These are phyloP conservation scores for Aspergillus taichungensis DNA, from an alignment of 495 filamentous ascomycete genomes.

Conservation along the genomic window DNA sequence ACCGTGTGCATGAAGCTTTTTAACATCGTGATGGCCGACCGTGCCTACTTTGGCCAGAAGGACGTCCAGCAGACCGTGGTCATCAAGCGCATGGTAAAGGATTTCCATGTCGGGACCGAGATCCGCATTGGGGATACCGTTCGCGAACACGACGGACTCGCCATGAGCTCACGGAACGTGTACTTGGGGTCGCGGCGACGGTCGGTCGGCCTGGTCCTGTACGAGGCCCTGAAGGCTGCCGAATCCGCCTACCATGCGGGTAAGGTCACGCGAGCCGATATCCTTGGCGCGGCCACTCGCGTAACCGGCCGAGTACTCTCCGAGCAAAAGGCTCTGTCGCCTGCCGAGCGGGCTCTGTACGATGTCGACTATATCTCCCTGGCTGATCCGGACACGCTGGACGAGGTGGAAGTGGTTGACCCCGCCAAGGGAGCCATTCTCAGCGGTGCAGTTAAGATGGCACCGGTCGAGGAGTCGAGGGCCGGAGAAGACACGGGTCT, in stretches of 20 bases:
- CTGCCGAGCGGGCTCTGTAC: slow-evolving; percentile 56
- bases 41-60: slow-evolving; percentile 96
- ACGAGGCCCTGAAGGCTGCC: slow-evolving; percentile 56
- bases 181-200: slow-evolving; percentile 76
- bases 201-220: slow-evolving; percentile 60
- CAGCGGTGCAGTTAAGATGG: slow-evolving; percentile 85
- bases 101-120: slow-evolving; percentile 75
- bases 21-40: slow-evolving; percentile 79
- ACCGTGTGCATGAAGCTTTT: slow-evolving; percentile 97
- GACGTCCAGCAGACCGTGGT: slow-evolving; percentile 94
- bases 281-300: slow-evolving; percentile 57
- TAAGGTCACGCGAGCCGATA: slow-evolving; percentile 45
- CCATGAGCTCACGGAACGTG: slow-evolving; percentile 90
- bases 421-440: slow-evolving; percentile 64
- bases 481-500: slow-evolving; percentile 60
- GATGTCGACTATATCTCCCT: slow-evolving; percentile 88
- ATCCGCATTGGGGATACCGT: slow-evolving; percentile 65
- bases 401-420: slow-evolving; percentile 65
- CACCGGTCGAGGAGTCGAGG: slow-evolving; percentile 60
- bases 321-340: slow-evolving; percentile 54
- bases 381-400: slow-evolving; percentile 69
- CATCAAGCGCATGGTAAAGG: slow-evolving; percentile 74
- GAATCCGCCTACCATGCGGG: slow-evolving; percentile 58
- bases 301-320: slow-evolving; percentile 41
- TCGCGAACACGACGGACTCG: slow-evolving; percentile 76